Evolutionary conservation across 352 stramenopile genomes (phyloP), one percentile per base, ranked within the genome.

Genomic region (Heterotrichella gracilis): DNA sequence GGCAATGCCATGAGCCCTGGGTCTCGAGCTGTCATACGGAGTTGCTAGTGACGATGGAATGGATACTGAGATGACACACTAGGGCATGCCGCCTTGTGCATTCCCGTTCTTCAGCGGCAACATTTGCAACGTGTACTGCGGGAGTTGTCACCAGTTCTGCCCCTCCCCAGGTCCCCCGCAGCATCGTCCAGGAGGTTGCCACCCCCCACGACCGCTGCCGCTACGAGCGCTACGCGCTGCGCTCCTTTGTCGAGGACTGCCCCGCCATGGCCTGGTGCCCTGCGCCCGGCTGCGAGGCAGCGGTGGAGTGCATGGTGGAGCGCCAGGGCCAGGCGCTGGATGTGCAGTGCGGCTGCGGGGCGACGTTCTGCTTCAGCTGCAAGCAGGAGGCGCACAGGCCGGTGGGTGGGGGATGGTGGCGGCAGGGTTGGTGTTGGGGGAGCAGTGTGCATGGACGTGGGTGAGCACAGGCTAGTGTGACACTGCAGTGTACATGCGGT

Each of bases 161-260:
- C 22, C 67, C 14, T 20, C 25, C 3, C 21, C 13, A 25, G 3
- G 66, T 21, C 64, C 41, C 0, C n/a, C 25, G n/a, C 25, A 14
- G 1, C 25, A 22, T 22, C 69, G 76, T 82, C 69, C 80, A 87
- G 39, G 81, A 71, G 25, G 79, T 85, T 24, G 73, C 76, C 2
- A 78, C 84, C 17, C 84, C 85, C 69, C 76, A 83, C 14, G 80
- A 91, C 9, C 85, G 92, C 72, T 72, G 73, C 24, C 87, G 87
- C 64, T 96, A 93, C 77, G 77, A 84, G 69, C 81, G 77, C 20
- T 97, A 86, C 72, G 80, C 95, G 72, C 77, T 96, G 64, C 82
- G 87, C 42, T 92, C 82, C 68, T 98, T 95, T 79, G 89, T 97
- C n/a, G 87, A 97, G 72, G 94, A 93, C 71, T 95, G 94, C 79